These are phyloP conservation scores for Verticillium nubilum DNA, from an alignment of 2,329 filamentous ascomycete species.

Conservation along the genomic window DNA sequence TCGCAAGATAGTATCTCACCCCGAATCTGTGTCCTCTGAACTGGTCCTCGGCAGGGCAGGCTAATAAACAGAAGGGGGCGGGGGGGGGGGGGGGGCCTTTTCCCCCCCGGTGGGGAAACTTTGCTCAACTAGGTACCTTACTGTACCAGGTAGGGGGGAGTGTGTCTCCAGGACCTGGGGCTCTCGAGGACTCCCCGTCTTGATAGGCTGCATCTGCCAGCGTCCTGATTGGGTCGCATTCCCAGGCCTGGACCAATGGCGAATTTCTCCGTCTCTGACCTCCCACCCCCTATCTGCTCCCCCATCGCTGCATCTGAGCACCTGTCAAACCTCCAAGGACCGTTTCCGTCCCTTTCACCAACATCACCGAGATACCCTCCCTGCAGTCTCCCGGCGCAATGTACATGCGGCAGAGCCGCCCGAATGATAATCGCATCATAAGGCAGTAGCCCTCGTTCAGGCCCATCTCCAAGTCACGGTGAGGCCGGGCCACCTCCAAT, in stretches of 20 bases:
- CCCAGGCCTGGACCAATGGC: slow-evolving; percentile 2
- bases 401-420: not conserved
- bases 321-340: not conserved
- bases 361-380: not conserved
- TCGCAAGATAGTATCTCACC: not conserved
- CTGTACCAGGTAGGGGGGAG: no score
- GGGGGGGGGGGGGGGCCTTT: no score
- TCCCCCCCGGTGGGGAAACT: no score
- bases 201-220: not conserved
- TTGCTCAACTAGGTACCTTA: no score
- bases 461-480: not conserved
- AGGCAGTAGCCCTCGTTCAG: no score
- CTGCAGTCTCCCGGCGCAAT: not conserved
- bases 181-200: not conserved
- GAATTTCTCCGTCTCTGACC: slow-evolving; percentile 11
- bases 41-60: no score
- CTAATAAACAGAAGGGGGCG: no score
- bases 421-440: not conserved
- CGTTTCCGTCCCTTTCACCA: not conserved
- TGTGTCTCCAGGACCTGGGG: not conserved
- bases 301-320: not conserved
- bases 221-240: not conserved
- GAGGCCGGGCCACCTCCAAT: not conserved
- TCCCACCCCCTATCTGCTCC: not conserved
- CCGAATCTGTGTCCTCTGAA: no score